A percentile compares a stretch with the other conserved stretches of the same genome.
Evolutionary conservation across 2,329 filamentous ascomycete species (phyloP).

Genomic region (Fusarium sp.): DNA sequence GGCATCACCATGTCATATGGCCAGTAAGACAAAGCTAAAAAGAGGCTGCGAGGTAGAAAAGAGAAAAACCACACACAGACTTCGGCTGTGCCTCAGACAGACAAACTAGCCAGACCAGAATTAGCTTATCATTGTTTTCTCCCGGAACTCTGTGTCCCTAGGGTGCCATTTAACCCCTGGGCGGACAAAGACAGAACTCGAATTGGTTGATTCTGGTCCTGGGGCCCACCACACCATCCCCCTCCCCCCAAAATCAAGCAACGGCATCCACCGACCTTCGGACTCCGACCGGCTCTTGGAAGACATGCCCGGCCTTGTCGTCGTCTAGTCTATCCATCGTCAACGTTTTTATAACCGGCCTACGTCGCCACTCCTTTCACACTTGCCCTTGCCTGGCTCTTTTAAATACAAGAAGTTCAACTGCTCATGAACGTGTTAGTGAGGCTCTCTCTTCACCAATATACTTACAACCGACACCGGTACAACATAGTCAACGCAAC

Average conservation of each 20-base stretch:
- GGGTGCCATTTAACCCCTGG: constrained; percentile 24
- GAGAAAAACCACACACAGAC: constrained; percentile 13
- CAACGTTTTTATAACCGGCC: too few relatives aligned
- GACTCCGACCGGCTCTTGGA: too few relatives aligned
- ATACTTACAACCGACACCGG: too few relatives aligned
- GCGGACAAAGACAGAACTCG: constrained; percentile 31
- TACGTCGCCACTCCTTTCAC: too few relatives aligned
- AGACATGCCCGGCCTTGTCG: too few relatives aligned
- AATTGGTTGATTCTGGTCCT: constrained; percentile 40
- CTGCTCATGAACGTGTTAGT: too few relatives aligned
- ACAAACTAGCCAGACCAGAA: constrained; percentile 18
- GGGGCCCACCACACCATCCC: constrained; percentile 42
- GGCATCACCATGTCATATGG: constrained; percentile 41
- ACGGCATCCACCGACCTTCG: too few relatives aligned
- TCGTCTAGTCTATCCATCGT: too few relatives aligned
- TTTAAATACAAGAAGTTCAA: too few relatives aligned
- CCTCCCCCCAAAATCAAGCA: not conserved
- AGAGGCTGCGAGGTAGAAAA: constrained; percentile 7
- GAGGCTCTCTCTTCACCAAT: too few relatives aligned
- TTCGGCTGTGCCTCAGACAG: constrained; percentile 34
- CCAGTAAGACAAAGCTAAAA: constrained; percentile 20
- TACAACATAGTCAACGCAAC: too few relatives aligned
- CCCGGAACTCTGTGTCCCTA: not conserved
- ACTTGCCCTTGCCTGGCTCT: too few relatives aligned
- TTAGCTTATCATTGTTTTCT: constrained; percentile 36